Conservation (phyloP, 2,329 filamentous ascomycete species). For the Chalara sp. region DNA sequence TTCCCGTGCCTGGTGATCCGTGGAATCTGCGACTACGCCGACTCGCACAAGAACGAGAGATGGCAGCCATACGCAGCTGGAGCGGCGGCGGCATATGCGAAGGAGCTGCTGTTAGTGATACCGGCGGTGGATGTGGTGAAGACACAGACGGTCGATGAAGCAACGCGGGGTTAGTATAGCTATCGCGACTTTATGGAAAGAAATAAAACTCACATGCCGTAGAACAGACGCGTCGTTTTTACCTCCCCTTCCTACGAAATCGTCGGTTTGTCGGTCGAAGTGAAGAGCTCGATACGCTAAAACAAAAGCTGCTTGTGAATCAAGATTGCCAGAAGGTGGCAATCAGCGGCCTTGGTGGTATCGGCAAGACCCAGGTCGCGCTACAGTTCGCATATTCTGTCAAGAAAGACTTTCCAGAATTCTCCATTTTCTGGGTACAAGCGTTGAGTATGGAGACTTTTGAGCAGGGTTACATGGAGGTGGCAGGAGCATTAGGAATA, state of each 20-base stretch:
- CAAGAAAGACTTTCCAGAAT: conserved; percentile 17
- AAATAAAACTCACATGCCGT: not conserved
- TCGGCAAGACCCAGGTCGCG: conserved; percentile 11
- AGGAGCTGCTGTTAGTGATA: not conserved
- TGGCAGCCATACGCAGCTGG: conserved; percentile 3
- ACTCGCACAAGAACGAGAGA: conserved; percentile 10
- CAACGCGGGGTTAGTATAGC: not conserved
- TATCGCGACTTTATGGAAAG: not conserved
- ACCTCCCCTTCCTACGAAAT: not conserved
- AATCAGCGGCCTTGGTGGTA: conserved; percentile 7
- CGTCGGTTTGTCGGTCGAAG: conserved; percentile 1
- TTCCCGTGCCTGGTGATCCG: conserved; percentile 20
- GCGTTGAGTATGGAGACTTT: conserved; percentile 15
- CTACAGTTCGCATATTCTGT: conserved; percentile 6
- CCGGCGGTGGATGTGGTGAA: not conserved
- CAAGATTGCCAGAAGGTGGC: conserved; percentile 1
- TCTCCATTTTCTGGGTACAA: conserved; percentile 35
- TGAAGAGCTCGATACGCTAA: not conserved
- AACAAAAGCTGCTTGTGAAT: not conserved
- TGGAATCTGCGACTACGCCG: conserved; percentile 23
- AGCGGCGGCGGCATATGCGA: not conserved
- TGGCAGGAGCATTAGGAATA: conserved; percentile 1
- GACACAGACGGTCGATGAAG: not conserved
- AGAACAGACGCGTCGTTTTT: not conserved
- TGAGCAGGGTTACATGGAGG: conserved; percentile 3